Percentiles rank a stretch among this genome's conserved stretches.
Evolutionary conservation across 352 stramenopile genomes (phyloP).

Genomic region (Globisporangium apiculatum): DNA sequence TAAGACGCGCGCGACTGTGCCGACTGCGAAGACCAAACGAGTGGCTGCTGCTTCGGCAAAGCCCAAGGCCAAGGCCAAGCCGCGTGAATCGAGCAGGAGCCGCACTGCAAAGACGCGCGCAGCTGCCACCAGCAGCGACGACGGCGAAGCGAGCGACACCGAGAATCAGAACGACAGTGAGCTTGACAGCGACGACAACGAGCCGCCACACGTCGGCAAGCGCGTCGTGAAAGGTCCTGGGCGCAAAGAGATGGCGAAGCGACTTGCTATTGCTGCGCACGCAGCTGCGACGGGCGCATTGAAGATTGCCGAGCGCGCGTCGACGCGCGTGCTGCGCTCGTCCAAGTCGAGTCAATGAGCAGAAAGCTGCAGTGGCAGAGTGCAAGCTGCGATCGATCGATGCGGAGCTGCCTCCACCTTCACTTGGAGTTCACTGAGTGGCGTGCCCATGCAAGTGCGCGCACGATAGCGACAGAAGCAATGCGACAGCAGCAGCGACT

Average conservation of each 20-base stretch:
- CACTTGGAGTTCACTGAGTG: too few relatives aligned
- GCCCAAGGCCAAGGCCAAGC: neutral
- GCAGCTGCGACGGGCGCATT: constrained; percentile 50
- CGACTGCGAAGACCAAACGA: constrained; percentile 2
- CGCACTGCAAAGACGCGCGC: neutral
- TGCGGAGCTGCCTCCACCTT: too few relatives aligned
- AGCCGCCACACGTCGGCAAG: constrained; percentile 20
- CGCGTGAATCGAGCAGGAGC: neutral
- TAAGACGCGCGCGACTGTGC: neutral
- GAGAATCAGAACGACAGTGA: constrained; percentile 7
- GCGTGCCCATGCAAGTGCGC: too few relatives aligned
- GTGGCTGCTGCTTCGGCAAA: neutral
- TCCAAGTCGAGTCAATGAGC: constrained; percentile 1
- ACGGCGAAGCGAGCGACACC: neutral
- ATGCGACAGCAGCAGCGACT: too few relatives aligned
- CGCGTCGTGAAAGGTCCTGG: constrained; percentile 17
- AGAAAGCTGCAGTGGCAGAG: neutral
- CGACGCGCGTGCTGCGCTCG: constrained; percentile 30
- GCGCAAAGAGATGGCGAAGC: constrained; percentile 45
- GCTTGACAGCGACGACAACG: constrained; percentile 4
- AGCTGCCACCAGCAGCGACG: constrained; percentile 5
- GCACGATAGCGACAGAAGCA: too few relatives aligned
- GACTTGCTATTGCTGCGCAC: constrained; percentile 38
- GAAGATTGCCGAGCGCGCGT: constrained; percentile 20
- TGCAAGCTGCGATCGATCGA: too few relatives aligned